Base-by-base conservation (phyloP, 306 rosid species). In the Vachellia collinsii region DNA sequence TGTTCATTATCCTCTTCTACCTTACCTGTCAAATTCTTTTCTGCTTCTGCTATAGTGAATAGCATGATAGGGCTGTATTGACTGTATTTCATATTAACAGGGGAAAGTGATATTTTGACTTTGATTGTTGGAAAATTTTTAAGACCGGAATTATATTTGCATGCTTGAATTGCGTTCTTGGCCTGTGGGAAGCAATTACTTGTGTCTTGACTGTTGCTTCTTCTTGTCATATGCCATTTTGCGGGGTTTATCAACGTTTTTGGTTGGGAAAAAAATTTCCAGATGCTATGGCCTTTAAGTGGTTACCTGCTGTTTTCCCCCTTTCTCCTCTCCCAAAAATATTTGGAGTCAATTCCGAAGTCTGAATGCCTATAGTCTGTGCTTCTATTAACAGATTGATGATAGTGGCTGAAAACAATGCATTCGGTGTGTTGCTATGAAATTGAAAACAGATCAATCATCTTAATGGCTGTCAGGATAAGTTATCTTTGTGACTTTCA, bases 401-500 rank as follows among this genome's bases (percentile, higher is more conserved):
- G 20, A 38, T 20, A 48, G 67, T 80, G 56, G 75, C 39, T 4
- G 17, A 65, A 36, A 66, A 50, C 41, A 5, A n/a, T 8, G 17
- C 41, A 4, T 39, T 25, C 4, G 34, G 42, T 77, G 37, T 11
- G 47, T 37, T 8, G 11, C 38, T 34, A 4, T 12, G 65, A 63
- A 13, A 72, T 46, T 43, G 17, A 84, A 79, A 79, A 72, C 59
- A 46, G 63, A 64, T 62, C 70, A 54, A 48, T 83, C 37, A 42
- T 80, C 39, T 70, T 22, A 42, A 47, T 78, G 80, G 42, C 36
- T 77, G 23, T 63, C 71, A 47, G 58, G 23, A 48, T 38, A 7
- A 16, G 25, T 29, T 63, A 61, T 68, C 36, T 51, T 29, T 25
- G 10, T 38, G 63, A 63, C 19, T 66, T 70, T 50, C 91, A 66